Conservation (phyloP, 768 basidiomycete genomes). For the Mrakia gelida region DNA sequence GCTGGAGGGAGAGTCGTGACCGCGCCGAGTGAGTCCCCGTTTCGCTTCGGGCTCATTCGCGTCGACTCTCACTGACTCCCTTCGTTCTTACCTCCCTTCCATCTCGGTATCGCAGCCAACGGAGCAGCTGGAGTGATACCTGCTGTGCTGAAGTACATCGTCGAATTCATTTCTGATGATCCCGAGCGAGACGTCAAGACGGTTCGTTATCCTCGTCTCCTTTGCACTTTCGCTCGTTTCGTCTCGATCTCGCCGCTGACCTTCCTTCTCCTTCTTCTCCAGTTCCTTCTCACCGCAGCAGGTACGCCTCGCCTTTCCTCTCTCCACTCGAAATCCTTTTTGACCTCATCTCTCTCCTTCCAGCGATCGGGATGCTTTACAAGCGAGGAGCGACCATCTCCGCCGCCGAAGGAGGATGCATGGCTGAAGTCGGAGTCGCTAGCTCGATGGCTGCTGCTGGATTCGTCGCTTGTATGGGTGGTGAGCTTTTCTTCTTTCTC, state of each 20-base stretch:
- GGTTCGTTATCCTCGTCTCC: conserved; percentile 32
- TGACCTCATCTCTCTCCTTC: conserved; percentile 56
- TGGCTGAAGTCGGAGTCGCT: conserved; percentile 93
- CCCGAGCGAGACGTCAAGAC: conserved; percentile 62
- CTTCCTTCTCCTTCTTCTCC: conserved; percentile 54
- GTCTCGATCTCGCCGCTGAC: background rate
- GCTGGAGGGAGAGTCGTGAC: conserved; percentile 91
- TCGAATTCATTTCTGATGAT: conserved; percentile 49
- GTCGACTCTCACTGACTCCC: conserved; percentile 7
- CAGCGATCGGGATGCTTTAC: conserved; percentile 83
- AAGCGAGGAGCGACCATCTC: conserved; percentile 90
- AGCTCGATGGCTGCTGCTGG: conserved; percentile 86
- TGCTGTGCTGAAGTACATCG: conserved; percentile 68
- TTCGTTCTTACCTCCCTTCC: background rate
- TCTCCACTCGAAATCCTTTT: background rate
- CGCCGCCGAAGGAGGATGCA: conserved; percentile 80
- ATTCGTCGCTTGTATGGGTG: conserved; percentile 91
- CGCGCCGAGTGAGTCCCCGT: conserved; percentile 49
- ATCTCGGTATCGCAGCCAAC: conserved; percentile 56
- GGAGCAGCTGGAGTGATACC: conserved; percentile 91
- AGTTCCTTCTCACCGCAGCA: conserved; percentile 76
- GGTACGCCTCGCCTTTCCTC: background rate
- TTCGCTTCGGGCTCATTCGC: background rate
- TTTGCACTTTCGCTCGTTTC: background rate
- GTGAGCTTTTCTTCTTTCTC: conserved; percentile 44